Conservation (phyloP, 164 flowering plant genomes). For the Stephania cephalantha region DNA sequence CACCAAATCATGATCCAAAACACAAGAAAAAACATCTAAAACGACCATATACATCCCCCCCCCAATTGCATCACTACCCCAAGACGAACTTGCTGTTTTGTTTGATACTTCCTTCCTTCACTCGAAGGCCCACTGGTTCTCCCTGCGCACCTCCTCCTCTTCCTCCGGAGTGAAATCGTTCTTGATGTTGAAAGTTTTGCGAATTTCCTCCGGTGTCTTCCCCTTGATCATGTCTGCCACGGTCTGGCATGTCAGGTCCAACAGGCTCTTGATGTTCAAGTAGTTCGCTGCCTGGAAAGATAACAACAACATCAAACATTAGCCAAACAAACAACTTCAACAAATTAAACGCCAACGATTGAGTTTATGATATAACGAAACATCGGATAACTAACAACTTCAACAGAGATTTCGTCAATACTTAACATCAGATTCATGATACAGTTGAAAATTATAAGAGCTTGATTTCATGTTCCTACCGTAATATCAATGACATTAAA, state of each 20-base stretch:
- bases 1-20: not conserved
- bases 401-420: too few species aligned
- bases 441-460: too few species aligned
- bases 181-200: conserved; percentile 60
- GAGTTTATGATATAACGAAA: too few species aligned
- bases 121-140: conserved; percentile 76
- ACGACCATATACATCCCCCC: not conserved
- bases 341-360: too few species aligned
- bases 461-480: too few species aligned
- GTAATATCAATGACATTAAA: too few species aligned
- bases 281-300: conserved; percentile 56
- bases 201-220: conserved; percentile 59
- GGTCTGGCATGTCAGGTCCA: conserved; percentile 67
- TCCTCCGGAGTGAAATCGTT: conserved; percentile 71
- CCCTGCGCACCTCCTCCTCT: conserved; percentile 72
- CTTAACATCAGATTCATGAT: too few species aligned
- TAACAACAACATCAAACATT: not conserved
- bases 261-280: conserved; percentile 53
- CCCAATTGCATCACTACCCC: not conserved
- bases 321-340: too few species aligned
- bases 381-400: too few species aligned
- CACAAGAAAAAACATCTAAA: not conserved
- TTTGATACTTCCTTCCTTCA: conserved; percentile 11
- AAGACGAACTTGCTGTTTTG: not conserved
- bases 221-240: conserved; percentile 77